phyloP scores from a whole-genome alignment of 306 rosid genomes.

The Parietaria judaica region DNA sequence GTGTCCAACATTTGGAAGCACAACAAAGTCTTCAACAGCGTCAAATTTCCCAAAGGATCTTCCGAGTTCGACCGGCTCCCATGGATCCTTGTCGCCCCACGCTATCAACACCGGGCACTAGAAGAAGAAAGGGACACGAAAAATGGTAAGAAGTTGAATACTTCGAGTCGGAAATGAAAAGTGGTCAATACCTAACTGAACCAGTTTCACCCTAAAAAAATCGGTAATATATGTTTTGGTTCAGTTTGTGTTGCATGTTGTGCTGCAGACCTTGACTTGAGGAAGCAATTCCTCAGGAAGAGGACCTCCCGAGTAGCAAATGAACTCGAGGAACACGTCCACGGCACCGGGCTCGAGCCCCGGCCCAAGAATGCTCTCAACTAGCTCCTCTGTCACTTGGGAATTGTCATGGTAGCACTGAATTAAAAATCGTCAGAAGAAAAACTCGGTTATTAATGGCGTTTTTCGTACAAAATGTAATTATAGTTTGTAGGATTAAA shows the following conservation, averaged over 20 bases:
- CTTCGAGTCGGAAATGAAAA: background rate
- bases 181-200: too few relatives aligned
- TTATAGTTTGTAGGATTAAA: too few relatives aligned
- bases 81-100: slow-evolving; percentile 99
- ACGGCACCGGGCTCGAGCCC: slow-evolving; percentile 94
- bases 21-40: slow-evolving; percentile 78
- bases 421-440: slow-evolving; percentile 19
- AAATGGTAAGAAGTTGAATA: too few relatives aligned
- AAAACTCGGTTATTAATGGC: background rate
- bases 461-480: too few relatives aligned
- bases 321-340: slow-evolving; percentile 84
- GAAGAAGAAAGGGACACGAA: slow-evolving; percentile 11
- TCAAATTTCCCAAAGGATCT: slow-evolving; percentile 48
- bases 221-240: background rate
- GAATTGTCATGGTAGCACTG: slow-evolving; percentile 93
- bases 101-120: slow-evolving; percentile 89
- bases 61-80: slow-evolving; percentile 94
- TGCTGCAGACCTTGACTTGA: slow-evolving; percentile 51
- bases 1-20: slow-evolving; percentile 88
- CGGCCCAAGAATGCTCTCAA: slow-evolving; percentile 70
- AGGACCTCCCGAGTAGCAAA: slow-evolving; percentile 91
- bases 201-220: background rate
- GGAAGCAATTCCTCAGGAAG: slow-evolving; percentile 96
- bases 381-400: slow-evolving; percentile 82
- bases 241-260: slow-evolving; percentile 2